Evolutionary conservation across 2,329 filamentous ascomycete genomes (phyloP).

Genomic region (Pseudogymnoascus sp.): DNA sequence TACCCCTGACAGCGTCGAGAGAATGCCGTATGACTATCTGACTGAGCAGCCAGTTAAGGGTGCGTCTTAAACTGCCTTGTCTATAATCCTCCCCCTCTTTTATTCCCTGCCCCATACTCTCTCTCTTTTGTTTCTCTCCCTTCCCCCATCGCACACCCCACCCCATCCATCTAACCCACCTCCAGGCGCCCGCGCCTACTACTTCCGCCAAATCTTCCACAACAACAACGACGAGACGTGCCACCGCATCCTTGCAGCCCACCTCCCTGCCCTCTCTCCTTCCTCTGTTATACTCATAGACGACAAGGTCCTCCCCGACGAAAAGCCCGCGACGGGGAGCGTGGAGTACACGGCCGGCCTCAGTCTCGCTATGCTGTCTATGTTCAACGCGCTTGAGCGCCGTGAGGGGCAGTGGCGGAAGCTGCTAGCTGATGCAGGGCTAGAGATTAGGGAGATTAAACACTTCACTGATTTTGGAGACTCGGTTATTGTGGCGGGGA

Average conservation of each 20-base stretch:
- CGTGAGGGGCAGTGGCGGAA: conserved; percentile 22
- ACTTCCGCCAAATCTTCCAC: conserved; percentile 27
- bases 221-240: conserved; percentile 24
- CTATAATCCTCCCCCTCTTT: background rate
- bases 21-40: conserved; percentile 20
- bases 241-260: conserved; percentile 20
- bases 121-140: background rate
- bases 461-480: conserved; percentile 22
- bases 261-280: conserved; percentile 9
- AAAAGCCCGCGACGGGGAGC: conserved; percentile 8
- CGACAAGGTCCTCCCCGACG: background rate
- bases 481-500: conserved; percentile 18
- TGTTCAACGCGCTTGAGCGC: conserved; percentile 24
- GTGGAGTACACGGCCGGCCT: conserved; percentile 19
- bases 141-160: background rate
- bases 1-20: conserved; percentile 19
- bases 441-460: conserved; percentile 21
- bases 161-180: background rate
- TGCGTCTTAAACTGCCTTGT: conserved; percentile 3
- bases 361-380: conserved; percentile 22
- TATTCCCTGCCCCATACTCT: background rate
- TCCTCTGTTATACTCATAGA: conserved; percentile 14
- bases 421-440: conserved; percentile 18
- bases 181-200: conserved; percentile 23
- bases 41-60: conserved; percentile 23